These are phyloP conservation scores for Colletotrichum sp. DNA, from an alignment of 2,329 filamentous ascomycete species.

Conservation along the genomic window DNA sequence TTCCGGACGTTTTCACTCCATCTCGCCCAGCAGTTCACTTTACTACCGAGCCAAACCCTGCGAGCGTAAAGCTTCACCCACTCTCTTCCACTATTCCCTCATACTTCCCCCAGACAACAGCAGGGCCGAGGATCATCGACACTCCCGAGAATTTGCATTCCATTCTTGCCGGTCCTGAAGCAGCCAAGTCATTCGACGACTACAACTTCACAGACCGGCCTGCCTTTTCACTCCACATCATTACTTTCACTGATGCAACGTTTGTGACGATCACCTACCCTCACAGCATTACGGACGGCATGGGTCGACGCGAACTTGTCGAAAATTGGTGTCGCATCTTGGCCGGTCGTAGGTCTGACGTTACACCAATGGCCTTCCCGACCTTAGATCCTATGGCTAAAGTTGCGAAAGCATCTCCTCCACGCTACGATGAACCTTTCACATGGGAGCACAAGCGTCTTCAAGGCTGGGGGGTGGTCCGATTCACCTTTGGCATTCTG, in stretches of 20 bases:
- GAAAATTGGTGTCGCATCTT: conserved; percentile 49
- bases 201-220: conserved; percentile 47
- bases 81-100: conserved; percentile 9
- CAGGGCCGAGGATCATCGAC: background rate
- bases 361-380: conserved; percentile 37
- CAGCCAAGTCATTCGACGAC: conserved; percentile 35
- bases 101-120: background rate
- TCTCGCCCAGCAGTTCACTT: conserved; percentile 12
- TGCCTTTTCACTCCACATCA: conserved; percentile 51
- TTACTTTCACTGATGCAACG: conserved; percentile 54
- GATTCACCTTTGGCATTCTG: background rate
- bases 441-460: conserved; percentile 3
- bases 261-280: conserved; percentile 49
- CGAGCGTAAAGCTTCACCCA: background rate
- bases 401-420: conserved; percentile 17
- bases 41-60: background rate
- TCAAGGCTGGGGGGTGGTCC: background rate
- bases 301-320: conserved; percentile 22
- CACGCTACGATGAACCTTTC: conserved; percentile 37
- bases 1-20: background rate
- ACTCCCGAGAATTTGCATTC: conserved; percentile 3
- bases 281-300: conserved; percentile 43
- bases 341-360: conserved; percentile 42
- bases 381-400: conserved; percentile 21
- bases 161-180: conserved; percentile 19